Percentiles rank a stretch among this genome's conserved stretches.
Evolutionary conservation across 179 eudicot genomes (phyloP).

Genomic region (Spergularia azorica): DNA sequence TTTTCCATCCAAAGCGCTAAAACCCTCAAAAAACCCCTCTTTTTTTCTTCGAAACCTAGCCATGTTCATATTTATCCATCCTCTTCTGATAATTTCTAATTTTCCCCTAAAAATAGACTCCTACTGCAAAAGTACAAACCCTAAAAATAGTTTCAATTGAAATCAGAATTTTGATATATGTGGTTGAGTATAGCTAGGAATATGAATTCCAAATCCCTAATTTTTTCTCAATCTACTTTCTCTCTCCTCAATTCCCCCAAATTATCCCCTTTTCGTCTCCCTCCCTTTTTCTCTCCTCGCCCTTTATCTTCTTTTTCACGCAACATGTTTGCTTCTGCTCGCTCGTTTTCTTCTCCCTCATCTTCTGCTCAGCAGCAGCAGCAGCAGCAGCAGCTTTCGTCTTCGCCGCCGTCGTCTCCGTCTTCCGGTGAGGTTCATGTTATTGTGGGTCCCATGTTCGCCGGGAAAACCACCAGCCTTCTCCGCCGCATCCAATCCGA

Average conservation of each 20-base stretch:
- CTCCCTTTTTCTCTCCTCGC: background rate
- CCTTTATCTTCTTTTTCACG: background rate
- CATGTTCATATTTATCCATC: no score
- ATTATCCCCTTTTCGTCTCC: background rate
- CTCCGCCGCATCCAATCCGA: conserved; percentile 27
- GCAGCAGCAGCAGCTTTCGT: conserved; percentile 11
- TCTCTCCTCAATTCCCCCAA: background rate
- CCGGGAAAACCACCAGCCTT: conserved; percentile 29
- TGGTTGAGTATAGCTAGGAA: no score
- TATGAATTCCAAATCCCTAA: conserved; percentile 10
- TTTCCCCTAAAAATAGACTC: no score
- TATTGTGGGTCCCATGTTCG: conserved; percentile 21
- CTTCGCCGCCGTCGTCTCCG: background rate
- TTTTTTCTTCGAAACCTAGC: no score
- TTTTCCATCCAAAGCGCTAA: no score
- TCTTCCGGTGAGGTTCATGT: conserved; percentile 15
- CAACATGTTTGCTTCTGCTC: background rate
- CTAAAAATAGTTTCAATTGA: no score
- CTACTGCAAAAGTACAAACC: no score
- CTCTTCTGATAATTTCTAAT: no score
- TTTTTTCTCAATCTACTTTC: background rate
- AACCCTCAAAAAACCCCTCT: no score
- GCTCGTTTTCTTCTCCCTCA: background rate
- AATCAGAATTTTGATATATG: no score
- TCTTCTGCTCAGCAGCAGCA: background rate